phyloP scores from a whole-genome alignment of 2,329 filamentous ascomycete genomes.

The Alternaria solani region DNA sequence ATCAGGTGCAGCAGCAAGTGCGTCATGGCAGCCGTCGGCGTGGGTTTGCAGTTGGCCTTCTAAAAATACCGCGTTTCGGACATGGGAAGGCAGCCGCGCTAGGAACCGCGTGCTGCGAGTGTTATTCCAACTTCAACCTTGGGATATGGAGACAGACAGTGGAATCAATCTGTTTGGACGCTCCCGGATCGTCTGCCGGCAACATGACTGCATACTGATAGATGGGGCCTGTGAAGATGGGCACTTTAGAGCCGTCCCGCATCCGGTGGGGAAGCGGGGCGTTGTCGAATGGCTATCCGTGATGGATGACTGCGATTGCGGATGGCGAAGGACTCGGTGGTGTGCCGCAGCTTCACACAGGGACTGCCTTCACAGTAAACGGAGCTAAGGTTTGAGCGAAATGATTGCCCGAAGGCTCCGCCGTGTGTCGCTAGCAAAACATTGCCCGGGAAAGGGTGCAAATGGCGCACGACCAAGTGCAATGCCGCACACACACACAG shows the following conservation, averaged over 20 bases:
- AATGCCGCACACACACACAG: slow-evolving; percentile 17
- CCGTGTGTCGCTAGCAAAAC: slow-evolving; percentile 22
- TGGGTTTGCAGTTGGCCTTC: slow-evolving; percentile 18
- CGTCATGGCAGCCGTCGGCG: slow-evolving; percentile 19
- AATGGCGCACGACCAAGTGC: slow-evolving; percentile 13
- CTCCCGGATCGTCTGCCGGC: not conserved
- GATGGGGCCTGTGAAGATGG: not conserved
- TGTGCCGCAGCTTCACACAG: slow-evolving; percentile 7
- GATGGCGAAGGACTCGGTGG: slow-evolving; percentile 7
- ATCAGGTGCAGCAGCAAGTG: slow-evolving; percentile 23
- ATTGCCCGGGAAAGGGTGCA: slow-evolving; percentile 22
- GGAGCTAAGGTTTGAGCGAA: slow-evolving; percentile 8
- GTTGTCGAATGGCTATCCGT: slow-evolving; percentile 1
- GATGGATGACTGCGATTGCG: not conserved
- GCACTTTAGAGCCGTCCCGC: slow-evolving; percentile 4
- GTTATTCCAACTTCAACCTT: slow-evolving; percentile 30
- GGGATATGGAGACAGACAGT: slow-evolving; percentile 4
- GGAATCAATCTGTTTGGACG: slow-evolving; percentile 5
- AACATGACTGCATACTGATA: slow-evolving; percentile 4
- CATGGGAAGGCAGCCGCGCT: slow-evolving; percentile 21
- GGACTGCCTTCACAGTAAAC: slow-evolving; percentile 3
- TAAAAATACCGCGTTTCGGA: slow-evolving; percentile 31
- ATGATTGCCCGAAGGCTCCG: slow-evolving; percentile 11
- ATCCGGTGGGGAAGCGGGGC: slow-evolving; percentile 12
- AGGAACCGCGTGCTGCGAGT: slow-evolving; percentile 21